Percentiles rank a stretch among this genome's conserved stretches.
Conservation (phyloP, 306 rosid species). For the Fragaria ananassa region DNA sequence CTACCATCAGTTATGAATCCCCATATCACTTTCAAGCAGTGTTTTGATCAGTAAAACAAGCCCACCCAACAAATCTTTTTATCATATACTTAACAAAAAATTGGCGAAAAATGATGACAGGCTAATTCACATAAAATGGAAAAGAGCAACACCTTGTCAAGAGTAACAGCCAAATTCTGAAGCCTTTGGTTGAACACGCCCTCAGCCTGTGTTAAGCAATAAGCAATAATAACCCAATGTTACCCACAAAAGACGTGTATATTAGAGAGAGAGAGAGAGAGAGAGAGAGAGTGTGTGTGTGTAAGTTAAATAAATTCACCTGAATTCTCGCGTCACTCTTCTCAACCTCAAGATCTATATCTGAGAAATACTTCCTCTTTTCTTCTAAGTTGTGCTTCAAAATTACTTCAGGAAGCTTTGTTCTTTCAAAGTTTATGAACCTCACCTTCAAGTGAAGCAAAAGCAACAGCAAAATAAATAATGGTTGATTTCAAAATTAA, state of each 20-base stretch:
- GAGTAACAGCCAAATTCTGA: conserved; percentile 97
- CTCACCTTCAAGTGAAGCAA: conserved; percentile 69
- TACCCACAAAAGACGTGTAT: neutral
- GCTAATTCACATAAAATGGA: neutral
- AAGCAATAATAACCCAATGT: conserved; percentile 10
- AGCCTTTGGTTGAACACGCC: conserved; percentile 99
- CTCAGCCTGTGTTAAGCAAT: conserved; percentile 69
- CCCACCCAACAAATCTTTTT: neutral
- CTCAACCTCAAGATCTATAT: conserved; percentile 85
- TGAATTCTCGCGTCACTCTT: conserved; percentile 95
- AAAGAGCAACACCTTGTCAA: conserved; percentile 72
- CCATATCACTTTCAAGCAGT: conserved; percentile 5
- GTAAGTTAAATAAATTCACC: conserved; percentile 38
- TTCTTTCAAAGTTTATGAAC: conserved; percentile 83
- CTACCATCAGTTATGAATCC: neutral
- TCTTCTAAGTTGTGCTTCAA: conserved; percentile 81
- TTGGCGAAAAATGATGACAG: neutral
- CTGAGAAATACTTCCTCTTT: conserved; percentile 83
- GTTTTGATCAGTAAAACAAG: neutral
- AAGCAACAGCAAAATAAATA: conserved; percentile 27
- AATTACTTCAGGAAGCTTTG: conserved; percentile 93
- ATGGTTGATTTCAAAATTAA: conserved; percentile 1
- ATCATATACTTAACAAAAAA: neutral
- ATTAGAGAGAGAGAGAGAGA: neutral
- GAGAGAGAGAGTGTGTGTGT: neutral